Percentiles rank a stretch among this genome's conserved stretches.
These are phyloP conservation scores for Fonsecaea pedrosoi DNA, from an alignment of 2,329 filamentous ascomycete genomes.

Conservation along the genomic window DNA sequence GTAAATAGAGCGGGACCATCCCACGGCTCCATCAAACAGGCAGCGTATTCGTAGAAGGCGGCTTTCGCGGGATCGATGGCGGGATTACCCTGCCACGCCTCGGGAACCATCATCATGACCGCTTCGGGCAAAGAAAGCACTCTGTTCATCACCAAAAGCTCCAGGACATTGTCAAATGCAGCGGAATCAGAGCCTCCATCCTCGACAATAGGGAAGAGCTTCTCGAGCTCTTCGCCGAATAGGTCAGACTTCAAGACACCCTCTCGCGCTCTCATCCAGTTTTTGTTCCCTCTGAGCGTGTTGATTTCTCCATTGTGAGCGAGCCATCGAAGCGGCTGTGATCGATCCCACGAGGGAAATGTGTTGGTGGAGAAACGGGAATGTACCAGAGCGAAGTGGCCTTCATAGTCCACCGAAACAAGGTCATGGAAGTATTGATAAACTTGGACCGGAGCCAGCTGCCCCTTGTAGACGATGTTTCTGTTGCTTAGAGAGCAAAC, in stretches of 20 bases:
- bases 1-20: slow-evolving; percentile 96
- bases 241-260: slow-evolving; percentile 91
- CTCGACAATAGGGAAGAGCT: slow-evolving; percentile 91
- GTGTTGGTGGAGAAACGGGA: slow-evolving; percentile 98
- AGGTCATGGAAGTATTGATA: slow-evolving; percentile 98
- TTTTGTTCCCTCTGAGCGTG: slow-evolving; percentile 96
- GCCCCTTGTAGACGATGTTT: slow-evolving; percentile 99
- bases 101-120: slow-evolving; percentile 98
- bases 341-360: slow-evolving; percentile 97
- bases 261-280: slow-evolving; percentile 98
- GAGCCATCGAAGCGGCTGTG: slow-evolving; percentile 93
- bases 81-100: slow-evolving; percentile 95
- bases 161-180: slow-evolving; percentile 95
- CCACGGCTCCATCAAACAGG: slow-evolving; percentile 99
- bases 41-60: slow-evolving; percentile 98
- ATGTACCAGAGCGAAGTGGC: slow-evolving; percentile 94
- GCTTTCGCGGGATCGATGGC: slow-evolving; percentile 94
- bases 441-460: slow-evolving; percentile 90
- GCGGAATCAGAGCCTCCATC: slow-evolving; percentile 96
- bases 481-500: slow-evolving; percentile 95
- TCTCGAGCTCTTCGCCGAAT: slow-evolving; percentile 90
- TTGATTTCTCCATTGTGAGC: slow-evolving; percentile 99
- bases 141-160: slow-evolving; percentile 92
- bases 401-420: slow-evolving; percentile 95
- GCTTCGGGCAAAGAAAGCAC: slow-evolving; percentile 94